Percentiles rank a stretch among this genome's conserved stretches.
phyloP scores from a whole-genome alignment of 2,329 filamentous ascomycete species.

The Fusarium chlamydosporum region DNA sequence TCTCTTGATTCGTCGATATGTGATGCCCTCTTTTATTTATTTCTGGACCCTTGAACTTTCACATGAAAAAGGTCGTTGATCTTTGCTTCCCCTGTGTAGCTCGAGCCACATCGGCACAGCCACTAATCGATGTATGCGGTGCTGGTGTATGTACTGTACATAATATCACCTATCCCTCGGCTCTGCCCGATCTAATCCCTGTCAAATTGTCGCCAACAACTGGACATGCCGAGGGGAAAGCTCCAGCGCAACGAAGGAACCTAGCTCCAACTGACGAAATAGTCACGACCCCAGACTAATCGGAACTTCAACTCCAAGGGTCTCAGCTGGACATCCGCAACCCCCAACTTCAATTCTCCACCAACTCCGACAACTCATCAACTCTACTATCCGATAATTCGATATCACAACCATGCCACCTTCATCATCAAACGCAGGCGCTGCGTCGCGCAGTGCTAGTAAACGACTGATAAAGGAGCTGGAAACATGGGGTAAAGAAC shows the following conservation, averaged over 20 bases:
- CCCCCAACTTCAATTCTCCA: constrained; percentile 1
- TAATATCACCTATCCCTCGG: constrained; percentile 44
- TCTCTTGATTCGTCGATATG: background rate
- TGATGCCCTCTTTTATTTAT: background rate
- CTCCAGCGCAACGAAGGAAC: constrained; percentile 11
- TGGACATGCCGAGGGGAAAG: constrained; percentile 30
- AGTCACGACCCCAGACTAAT: constrained; percentile 34
- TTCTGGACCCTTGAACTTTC: constrained; percentile 17
- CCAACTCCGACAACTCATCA: background rate
- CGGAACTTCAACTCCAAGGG: constrained; percentile 19
- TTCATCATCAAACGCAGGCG: constrained; percentile 39
- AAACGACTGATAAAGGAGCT: constrained; percentile 73
- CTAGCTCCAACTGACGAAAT: constrained; percentile 34
- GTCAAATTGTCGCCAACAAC: constrained; percentile 23
- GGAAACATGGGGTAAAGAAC: constrained; percentile 65
- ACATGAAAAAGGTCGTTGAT: constrained; percentile 27
- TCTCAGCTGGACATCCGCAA: constrained; percentile 3
- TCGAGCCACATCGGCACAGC: constrained; percentile 35
- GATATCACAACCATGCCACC: constrained; percentile 34
- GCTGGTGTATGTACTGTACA: too few species aligned
- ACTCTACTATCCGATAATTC: constrained; percentile 1
- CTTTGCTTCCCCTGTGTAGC: background rate
- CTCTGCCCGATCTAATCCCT: constrained; percentile 48
- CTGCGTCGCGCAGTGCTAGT: constrained; percentile 62
- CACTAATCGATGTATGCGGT: constrained; percentile 18